These are phyloP conservation scores for Coemansia sp. DNA, from an alignment of 192 early-diverging fungal genomes.

Conservation along the genomic window DNA sequence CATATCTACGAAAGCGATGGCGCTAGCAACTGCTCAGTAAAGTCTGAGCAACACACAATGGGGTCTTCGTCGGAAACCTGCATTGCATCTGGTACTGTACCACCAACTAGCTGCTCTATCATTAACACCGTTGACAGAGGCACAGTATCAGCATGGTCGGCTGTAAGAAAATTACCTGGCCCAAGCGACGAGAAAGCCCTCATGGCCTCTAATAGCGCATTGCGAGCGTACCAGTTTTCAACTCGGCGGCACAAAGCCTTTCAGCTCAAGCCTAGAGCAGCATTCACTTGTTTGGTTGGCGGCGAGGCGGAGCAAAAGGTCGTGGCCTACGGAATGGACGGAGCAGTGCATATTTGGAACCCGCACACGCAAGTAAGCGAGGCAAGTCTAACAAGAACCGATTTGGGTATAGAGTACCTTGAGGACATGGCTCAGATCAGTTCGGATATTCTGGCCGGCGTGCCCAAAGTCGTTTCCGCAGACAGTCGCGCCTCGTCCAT, in stretches of 20 bases:
- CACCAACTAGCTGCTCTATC: background rate
- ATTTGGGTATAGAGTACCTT: slow-evolving; percentile 21
- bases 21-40: background rate
- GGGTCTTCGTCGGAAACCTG: background rate
- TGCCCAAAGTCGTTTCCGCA: background rate
- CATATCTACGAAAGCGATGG: background rate
- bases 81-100: background rate
- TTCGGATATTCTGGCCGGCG: background rate
- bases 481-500: background rate
- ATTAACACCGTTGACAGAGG: background rate
- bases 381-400: slow-evolving; percentile 3
- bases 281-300: slow-evolving; percentile 25
- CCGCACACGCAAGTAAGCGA: slow-evolving; percentile 4
- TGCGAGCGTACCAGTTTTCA: slow-evolving; percentile 23
- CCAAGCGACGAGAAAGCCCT: background rate
- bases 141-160: background rate
- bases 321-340: slow-evolving; percentile 40
- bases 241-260: slow-evolving; percentile 25
- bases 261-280: slow-evolving; percentile 39
- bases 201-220: background rate
- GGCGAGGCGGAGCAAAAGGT: slow-evolving; percentile 11
- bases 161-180: background rate
- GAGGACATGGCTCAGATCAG: slow-evolving; percentile 31
- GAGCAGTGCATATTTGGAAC: slow-evolving; percentile 40
- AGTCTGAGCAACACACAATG: background rate